Evolutionary conservation across 2,329 filamentous ascomycete species (phyloP).

Genomic region (Cryphonectria japonica): DNA sequence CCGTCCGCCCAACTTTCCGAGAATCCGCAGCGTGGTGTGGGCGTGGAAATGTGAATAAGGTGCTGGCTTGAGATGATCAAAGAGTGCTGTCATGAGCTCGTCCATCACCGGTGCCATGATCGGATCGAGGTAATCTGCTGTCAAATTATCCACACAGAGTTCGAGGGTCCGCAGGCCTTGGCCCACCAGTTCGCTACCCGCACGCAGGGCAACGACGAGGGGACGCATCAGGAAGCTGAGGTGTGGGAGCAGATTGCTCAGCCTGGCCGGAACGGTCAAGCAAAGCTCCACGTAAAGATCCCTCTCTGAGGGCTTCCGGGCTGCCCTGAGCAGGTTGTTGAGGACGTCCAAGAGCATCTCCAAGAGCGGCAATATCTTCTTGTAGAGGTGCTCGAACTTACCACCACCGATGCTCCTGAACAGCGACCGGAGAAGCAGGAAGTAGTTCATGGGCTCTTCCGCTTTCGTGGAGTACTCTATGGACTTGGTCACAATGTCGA

Average conservation of each 20-base stretch:
- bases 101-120: constrained; percentile 99
- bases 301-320: constrained; percentile 84
- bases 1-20: constrained; percentile 92
- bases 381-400: constrained; percentile 96
- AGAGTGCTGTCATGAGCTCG: constrained; percentile 95
- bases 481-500: constrained; percentile 95
- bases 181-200: constrained; percentile 90
- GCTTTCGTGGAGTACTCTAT: constrained; percentile 95
- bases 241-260: constrained; percentile 94
- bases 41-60: constrained; percentile 98
- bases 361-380: constrained; percentile 92
- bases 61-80: constrained; percentile 90
- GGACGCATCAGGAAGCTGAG: constrained; percentile 96
- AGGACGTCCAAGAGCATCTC: constrained; percentile 98
- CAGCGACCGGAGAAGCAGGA: constrained; percentile 85
- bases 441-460: constrained; percentile 98
- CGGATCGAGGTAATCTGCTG: constrained; percentile 94
- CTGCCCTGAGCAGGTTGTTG: constrained; percentile 90
- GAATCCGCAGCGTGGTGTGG: constrained; percentile 95
- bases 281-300: constrained; percentile 98
- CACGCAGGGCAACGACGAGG: constrained; percentile 90
- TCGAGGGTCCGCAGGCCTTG: constrained; percentile 93
- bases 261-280: constrained; percentile 88
- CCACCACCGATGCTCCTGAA: constrained; percentile 97
- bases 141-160: constrained; percentile 96